A percentile compares a stretch with the other conserved stretches of the same genome.
phyloP scores from a whole-genome alignment of 345 rosid genomes.

The Reutealis trisperma region DNA sequence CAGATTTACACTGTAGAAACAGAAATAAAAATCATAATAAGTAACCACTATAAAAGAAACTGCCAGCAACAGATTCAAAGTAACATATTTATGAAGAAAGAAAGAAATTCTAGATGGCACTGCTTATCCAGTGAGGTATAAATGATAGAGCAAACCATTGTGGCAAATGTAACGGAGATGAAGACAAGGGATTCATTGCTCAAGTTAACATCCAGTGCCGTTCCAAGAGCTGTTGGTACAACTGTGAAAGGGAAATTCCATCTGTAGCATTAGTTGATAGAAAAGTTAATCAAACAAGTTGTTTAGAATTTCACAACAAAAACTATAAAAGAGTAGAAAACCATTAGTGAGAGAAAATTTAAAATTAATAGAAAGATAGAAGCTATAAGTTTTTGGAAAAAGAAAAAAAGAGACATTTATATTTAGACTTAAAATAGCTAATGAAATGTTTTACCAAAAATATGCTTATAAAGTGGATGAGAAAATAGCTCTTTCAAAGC shows the following conservation, averaged over 20 bases:
- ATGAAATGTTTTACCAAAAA: background rate
- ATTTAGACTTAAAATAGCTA: background rate
- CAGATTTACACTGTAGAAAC: constrained; percentile 92
- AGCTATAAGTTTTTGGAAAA: background rate
- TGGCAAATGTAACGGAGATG: constrained; percentile 97
- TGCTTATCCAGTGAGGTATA: background rate
- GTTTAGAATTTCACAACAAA: constrained; percentile 14
- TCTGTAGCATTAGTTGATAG: constrained; percentile 77
- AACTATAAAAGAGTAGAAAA: background rate
- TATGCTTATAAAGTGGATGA: background rate
- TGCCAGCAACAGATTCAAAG: constrained; percentile 11
- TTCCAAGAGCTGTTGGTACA: constrained; percentile 97
- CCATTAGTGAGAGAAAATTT: background rate
- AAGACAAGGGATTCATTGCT: constrained; percentile 97
- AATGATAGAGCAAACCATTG: constrained; percentile 71
- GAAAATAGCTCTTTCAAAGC: background rate
- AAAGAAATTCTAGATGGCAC: background rate
- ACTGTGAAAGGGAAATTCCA: constrained; percentile 93
- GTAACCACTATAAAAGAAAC: constrained; percentile 6
- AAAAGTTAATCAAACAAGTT: constrained; percentile 49
- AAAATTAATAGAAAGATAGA: background rate
- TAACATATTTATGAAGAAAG: background rate
- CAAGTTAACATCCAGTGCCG: constrained; percentile 94
- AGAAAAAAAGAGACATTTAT: background rate
- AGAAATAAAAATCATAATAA: constrained; percentile 19